These are phyloP conservation scores for Boletus reticuloceps DNA, from an alignment of 768 basidiomycete species.

Conservation along the genomic window DNA sequence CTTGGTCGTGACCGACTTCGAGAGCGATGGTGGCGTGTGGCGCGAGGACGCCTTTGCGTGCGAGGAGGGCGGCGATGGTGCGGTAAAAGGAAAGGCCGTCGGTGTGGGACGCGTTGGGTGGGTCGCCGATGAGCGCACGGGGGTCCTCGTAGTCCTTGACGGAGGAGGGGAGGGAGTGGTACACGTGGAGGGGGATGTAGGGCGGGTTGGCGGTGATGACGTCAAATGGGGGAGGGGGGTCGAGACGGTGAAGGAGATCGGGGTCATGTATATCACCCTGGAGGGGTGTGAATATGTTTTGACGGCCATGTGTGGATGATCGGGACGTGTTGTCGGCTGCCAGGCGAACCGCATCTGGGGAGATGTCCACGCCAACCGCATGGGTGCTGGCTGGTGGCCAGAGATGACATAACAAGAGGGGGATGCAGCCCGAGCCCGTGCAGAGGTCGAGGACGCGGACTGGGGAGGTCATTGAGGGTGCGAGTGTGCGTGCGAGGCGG, in stretches of 20 bases:
- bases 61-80: slow-evolving; percentile 62
- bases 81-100: slow-evolving; percentile 71
- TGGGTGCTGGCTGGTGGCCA: slow-evolving; percentile 53
- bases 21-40: slow-evolving; percentile 61
- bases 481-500: slow-evolving; percentile 50
- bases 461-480: slow-evolving; percentile 29
- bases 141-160: slow-evolving; percentile 82
- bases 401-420: slow-evolving; percentile 73
- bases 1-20: slow-evolving; percentile 79
- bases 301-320: background rate
- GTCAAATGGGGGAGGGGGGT: slow-evolving; percentile 56
- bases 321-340: slow-evolving; percentile 43
- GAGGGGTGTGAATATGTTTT: slow-evolving; percentile 38
- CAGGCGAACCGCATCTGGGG: slow-evolving; percentile 52
- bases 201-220: slow-evolving; percentile 84
- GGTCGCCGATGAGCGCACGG: slow-evolving; percentile 77
- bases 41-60: slow-evolving; percentile 48
- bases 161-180: slow-evolving; percentile 56
- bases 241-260: slow-evolving; percentile 22
- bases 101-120: slow-evolving; percentile 32
- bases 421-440: slow-evolving; percentile 91
- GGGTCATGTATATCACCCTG: slow-evolving; percentile 44
- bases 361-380: slow-evolving; percentile 69
- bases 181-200: slow-evolving; percentile 74
- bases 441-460: slow-evolving; percentile 79